Percentiles rank a stretch among this genome's conserved stretches.
phyloP scores from a whole-genome alignment of 805 yeast genomes.

The Diddensiella transvaalensis region DNA sequence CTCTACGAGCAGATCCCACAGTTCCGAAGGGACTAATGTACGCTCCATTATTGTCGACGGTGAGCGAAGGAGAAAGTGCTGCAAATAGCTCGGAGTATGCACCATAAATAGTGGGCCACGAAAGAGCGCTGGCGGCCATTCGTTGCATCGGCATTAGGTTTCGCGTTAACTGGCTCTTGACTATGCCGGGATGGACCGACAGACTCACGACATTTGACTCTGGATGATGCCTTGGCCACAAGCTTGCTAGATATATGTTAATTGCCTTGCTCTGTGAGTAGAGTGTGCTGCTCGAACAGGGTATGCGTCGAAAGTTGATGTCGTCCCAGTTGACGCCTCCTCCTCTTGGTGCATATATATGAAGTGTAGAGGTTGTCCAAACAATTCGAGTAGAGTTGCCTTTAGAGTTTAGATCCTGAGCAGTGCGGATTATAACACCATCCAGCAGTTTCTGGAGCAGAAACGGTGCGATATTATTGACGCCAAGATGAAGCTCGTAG shows the following conservation, averaged over 20 bases:
- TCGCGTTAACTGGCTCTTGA: constrained; percentile 37
- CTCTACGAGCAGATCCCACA: constrained; percentile 37
- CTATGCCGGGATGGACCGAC: constrained; percentile 42
- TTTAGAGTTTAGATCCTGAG: constrained; percentile 16
- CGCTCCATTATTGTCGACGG: constrained; percentile 34
- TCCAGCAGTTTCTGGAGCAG: constrained; percentile 40
- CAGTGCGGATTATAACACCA: constrained; percentile 38
- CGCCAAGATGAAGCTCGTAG: constrained; percentile 45
- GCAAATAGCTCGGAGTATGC: constrained; percentile 44
- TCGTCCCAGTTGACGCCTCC: constrained; percentile 39
- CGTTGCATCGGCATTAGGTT: constrained; percentile 9
- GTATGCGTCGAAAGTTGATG: constrained; percentile 27
- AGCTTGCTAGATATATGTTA: constrained; percentile 36
- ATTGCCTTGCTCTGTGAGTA: constrained; percentile 47
- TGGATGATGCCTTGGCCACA: constrained; percentile 37
- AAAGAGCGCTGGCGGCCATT: constrained; percentile 6
- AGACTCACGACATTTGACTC: constrained; percentile 34
- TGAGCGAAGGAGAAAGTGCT: constrained; percentile 40
- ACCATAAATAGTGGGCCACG: constrained; percentile 34
- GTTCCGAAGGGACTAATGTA: constrained; percentile 44
- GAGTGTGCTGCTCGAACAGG: constrained; percentile 10
- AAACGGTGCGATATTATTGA: constrained; percentile 46
- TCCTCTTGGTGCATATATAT: constrained; percentile 32
- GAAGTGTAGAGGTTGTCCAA: constrained; percentile 44
- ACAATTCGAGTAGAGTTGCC: constrained; percentile 34